These are phyloP conservation scores for Lodderomyces metapsilosis DNA, from an alignment of 1,139 yeast species.

Conservation along the genomic window DNA sequence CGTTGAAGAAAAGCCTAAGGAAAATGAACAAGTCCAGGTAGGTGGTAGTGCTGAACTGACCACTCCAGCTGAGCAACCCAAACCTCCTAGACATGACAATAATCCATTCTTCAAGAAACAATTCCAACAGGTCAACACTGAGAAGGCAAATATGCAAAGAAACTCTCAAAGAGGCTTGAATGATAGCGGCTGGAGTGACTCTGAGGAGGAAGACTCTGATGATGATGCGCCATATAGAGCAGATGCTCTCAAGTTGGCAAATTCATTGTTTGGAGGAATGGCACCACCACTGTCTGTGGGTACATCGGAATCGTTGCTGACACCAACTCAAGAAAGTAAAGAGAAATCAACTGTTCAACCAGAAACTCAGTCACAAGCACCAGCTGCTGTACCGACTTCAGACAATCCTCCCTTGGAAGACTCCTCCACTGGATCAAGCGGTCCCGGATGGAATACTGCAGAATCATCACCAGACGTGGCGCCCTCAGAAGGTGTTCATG, in stretches of 20 bases:
- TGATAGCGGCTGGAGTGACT: constrained; percentile 60
- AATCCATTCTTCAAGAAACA: constrained; percentile 54
- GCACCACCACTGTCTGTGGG: constrained; percentile 43
- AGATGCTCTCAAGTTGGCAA: constrained; percentile 64
- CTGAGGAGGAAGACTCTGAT: constrained; percentile 53
- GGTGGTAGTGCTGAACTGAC: neutral
- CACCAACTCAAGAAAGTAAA: neutral
- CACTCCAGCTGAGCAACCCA: neutral
- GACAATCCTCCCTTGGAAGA: neutral
- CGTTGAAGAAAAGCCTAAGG: neutral
- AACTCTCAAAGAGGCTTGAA: constrained; percentile 61
- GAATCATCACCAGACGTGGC: neutral
- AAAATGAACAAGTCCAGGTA: neutral
- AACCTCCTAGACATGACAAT: constrained; percentile 7
- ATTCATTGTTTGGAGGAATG: constrained; percentile 63
- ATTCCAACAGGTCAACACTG: constrained; percentile 42
- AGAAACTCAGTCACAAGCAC: neutral
- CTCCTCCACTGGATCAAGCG: neutral
- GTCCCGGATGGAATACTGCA: constrained; percentile 1
- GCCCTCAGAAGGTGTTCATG: no score
- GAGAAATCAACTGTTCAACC: neutral
- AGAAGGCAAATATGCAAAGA: constrained; percentile 62
- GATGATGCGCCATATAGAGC: constrained; percentile 48
- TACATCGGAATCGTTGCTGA: neutral
- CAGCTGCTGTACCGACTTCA: neutral